A percentile compares a stretch with the other conserved stretches of the same genome.
phyloP scores from a whole-genome alignment of 1,284 basidiomycete species.

The Ustilago cynodontis region DNA sequence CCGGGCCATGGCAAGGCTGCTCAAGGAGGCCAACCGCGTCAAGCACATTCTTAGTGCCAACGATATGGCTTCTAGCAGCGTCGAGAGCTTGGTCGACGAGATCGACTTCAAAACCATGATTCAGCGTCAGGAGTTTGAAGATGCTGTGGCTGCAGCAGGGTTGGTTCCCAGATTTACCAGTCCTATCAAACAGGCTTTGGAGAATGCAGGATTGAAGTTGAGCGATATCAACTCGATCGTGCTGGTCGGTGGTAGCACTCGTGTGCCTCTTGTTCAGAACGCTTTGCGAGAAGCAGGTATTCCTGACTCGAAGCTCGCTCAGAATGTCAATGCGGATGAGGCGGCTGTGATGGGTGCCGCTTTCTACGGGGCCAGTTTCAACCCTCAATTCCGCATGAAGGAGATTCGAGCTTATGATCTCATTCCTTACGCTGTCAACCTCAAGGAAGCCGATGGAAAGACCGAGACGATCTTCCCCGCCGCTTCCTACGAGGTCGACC shows the following conservation, averaged over 20 bases:
- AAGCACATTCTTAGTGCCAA: slow-evolving; percentile 96
- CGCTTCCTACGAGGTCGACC: slow-evolving; percentile 47
- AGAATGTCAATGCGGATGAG: slow-evolving; percentile 97
- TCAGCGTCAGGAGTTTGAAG: slow-evolving; percentile 82
- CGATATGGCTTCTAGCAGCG: slow-evolving; percentile 79
- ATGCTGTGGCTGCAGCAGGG: slow-evolving; percentile 43
- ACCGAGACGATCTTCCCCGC: slow-evolving; percentile 57
- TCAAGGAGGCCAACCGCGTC: slow-evolving; percentile 90
- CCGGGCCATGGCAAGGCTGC: slow-evolving; percentile 89
- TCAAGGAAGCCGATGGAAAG: slow-evolving; percentile 52
- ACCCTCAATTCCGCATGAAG: slow-evolving; percentile 94
- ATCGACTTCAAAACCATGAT: slow-evolving; percentile 87
- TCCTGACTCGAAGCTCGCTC: slow-evolving; percentile 68
- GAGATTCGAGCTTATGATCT: slow-evolving; percentile 84
- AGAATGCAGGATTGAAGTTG: slow-evolving; percentile 78
- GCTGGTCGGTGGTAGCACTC: slow-evolving; percentile 87
- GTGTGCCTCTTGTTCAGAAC: slow-evolving; percentile 90
- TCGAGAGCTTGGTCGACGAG: slow-evolving; percentile 90
- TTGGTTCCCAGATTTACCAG: slow-evolving; percentile 51
- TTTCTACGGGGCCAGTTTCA: slow-evolving; percentile 88
- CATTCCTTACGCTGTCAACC: slow-evolving; percentile 60
- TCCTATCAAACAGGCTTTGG: slow-evolving; percentile 80
- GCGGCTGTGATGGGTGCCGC: slow-evolving; percentile 92
- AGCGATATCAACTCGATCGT: slow-evolving; percentile 87
- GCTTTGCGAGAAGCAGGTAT: slow-evolving; percentile 68